Conservation (phyloP, 2,329 filamentous ascomycete species). For the Thielaviopsis punctulata region DNA sequence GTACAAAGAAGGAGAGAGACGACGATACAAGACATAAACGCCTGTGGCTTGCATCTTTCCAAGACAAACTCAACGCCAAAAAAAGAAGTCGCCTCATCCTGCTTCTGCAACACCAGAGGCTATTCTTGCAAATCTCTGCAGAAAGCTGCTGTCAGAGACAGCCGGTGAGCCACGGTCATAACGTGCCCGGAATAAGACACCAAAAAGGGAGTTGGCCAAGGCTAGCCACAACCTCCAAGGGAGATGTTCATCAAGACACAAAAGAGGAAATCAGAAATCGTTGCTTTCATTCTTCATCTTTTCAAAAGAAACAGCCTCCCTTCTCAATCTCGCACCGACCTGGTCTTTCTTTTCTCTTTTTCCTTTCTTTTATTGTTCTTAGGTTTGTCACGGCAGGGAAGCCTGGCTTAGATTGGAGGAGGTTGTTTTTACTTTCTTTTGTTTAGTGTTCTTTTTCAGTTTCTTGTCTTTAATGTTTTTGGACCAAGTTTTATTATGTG, state of each 20-base stretch:
- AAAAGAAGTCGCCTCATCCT: too few relatives aligned
- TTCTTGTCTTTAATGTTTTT: not conserved
- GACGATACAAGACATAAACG: not conserved
- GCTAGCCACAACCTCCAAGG: not conserved
- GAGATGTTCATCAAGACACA: not conserved
- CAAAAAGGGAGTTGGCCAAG: conserved; percentile 1
- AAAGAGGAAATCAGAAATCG: not conserved
- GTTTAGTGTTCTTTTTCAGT: not conserved
- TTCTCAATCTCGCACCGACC: not conserved
- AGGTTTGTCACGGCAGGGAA: not conserved
- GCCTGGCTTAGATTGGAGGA: not conserved
- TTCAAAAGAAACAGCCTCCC: conserved; percentile 5
- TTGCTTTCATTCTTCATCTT: not conserved
- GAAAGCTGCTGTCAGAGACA: conserved; percentile 1
- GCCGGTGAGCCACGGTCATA: not conserved
- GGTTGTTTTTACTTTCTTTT: conserved; percentile 1
- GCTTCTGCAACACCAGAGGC: not conserved
- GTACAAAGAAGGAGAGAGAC: not conserved
- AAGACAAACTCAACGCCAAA: not conserved
- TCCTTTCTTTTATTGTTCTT: conserved; percentile 1
- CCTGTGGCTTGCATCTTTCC: not conserved
- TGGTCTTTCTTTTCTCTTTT: not conserved
- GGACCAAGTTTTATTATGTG: not conserved
- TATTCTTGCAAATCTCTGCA: not conserved
- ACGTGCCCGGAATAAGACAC: not conserved